Conservation (phyloP, 2,329 filamentous ascomycete species). For the Penicillium digitatum region DNA sequence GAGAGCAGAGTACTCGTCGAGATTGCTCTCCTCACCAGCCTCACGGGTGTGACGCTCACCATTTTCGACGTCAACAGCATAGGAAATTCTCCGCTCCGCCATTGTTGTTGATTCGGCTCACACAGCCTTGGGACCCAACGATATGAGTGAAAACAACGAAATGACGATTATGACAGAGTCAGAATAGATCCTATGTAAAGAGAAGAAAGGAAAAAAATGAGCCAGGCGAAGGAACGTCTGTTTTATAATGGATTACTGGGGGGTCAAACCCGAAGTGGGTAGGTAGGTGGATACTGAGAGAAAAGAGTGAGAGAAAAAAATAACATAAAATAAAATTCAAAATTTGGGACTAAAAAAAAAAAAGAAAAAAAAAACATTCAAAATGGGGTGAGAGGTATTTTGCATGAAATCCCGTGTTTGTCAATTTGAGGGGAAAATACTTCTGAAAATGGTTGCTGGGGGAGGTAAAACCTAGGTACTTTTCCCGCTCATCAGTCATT, state of each 20-base stretch:
- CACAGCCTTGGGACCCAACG: conserved; percentile 37
- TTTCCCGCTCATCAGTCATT: not conserved
- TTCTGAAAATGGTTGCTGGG: conserved; percentile 18
- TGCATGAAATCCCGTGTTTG: conserved; percentile 17
- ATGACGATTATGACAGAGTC: conserved; percentile 38
- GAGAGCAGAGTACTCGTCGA: conserved; percentile 62
- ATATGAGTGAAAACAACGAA: conserved; percentile 37
- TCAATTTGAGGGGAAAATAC: conserved; percentile 9
- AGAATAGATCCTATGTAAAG: conserved; percentile 36
- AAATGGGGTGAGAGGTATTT: conserved; percentile 12
- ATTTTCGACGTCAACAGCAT: conserved; percentile 44
- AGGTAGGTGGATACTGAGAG: conserved; percentile 26
- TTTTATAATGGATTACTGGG: conserved; percentile 33
- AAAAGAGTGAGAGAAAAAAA: conserved; percentile 11
- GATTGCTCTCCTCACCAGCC: conserved; percentile 26
- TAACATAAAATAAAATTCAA: conserved; percentile 6
- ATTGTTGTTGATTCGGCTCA: conserved; percentile 42
- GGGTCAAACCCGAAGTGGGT: conserved; percentile 21
- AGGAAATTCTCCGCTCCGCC: conserved; percentile 45
- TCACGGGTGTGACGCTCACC: conserved; percentile 35
- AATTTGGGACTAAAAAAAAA: conserved; percentile 6
- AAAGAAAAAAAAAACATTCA: not conserved
- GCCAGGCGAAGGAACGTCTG: conserved; percentile 29
- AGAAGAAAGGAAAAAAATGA: conserved; percentile 20
- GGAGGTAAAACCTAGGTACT: conserved; percentile 6